Conservation (phyloP, 495 filamentous ascomycete genomes). For the Physcia stellaris region DNA sequence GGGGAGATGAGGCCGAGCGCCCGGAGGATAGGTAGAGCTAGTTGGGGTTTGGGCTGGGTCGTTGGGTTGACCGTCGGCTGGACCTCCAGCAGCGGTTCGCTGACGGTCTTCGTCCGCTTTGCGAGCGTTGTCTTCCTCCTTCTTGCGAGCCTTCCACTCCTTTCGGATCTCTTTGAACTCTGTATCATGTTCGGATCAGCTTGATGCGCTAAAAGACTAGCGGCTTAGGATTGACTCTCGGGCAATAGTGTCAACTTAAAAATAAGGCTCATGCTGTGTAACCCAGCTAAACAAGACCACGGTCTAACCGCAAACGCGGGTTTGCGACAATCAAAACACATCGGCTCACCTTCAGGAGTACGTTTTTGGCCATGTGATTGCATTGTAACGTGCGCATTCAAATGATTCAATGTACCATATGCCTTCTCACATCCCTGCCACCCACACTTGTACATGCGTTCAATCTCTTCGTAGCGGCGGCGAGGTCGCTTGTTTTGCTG, state of each 20-base stretch:
- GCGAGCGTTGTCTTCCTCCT: constrained; percentile 85
- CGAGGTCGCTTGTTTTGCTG: constrained; percentile 95
- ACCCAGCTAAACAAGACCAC: constrained; percentile 31
- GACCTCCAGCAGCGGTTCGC: constrained; percentile 46
- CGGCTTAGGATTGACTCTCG: constrained; percentile 4
- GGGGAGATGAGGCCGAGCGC: constrained; percentile 58
- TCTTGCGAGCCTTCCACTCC: constrained; percentile 98
- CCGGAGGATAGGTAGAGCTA: constrained; percentile 38
- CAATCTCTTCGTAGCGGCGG: constrained; percentile 93
- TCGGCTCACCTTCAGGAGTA: constrained; percentile 84
- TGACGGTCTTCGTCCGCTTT: constrained; percentile 86
- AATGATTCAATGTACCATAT: constrained; percentile 89
- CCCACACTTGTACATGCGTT: constrained; percentile 99
- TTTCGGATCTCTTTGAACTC: constrained; percentile 99
- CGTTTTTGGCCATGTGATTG: constrained; percentile 86
- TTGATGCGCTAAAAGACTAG: constrained; percentile 7
- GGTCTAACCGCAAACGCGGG: constrained; percentile 21
- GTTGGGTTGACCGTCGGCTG: constrained; percentile 41
- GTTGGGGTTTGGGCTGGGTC: constrained; percentile 47
- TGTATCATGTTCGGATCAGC: constrained; percentile 28
- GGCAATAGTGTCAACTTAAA: constrained; percentile 33
- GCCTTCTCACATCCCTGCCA: constrained; percentile 98
- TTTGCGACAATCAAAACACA: constrained; percentile 11
- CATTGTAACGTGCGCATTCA: constrained; percentile 98
- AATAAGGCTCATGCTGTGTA: constrained; percentile 28